Conservation (phyloP, 441 rosid species). For the Brassica balearica region DNA sequence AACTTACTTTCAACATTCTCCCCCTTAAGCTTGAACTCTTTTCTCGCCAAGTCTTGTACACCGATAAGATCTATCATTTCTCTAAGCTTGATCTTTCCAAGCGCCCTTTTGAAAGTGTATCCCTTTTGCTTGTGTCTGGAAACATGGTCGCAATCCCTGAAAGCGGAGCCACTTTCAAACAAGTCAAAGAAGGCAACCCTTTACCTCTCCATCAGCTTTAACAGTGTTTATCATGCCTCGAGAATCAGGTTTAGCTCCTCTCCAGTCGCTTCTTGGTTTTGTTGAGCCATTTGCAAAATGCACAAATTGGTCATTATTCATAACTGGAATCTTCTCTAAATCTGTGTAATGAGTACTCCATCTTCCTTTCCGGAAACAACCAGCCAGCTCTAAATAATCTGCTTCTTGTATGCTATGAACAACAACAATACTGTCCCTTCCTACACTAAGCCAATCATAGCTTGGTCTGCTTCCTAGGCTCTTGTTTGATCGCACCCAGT, state of each 20-base stretch:
- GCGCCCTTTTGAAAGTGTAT: too few species aligned
- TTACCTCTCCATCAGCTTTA: conserved; percentile 92
- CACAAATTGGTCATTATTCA: conserved; percentile 88
- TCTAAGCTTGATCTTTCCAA: too few species aligned
- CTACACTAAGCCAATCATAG: conserved; percentile 92
- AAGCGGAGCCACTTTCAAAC: conserved; percentile 40
- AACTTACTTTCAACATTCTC: too few species aligned
- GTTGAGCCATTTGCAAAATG: conserved; percentile 46
- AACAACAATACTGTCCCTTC: conserved; percentile 89
- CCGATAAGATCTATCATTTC: too few species aligned
- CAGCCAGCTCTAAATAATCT: conserved; percentile 88
- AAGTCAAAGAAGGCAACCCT: conserved; percentile 85
- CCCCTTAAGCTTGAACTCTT: too few species aligned
- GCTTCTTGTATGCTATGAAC: conserved; percentile 93
- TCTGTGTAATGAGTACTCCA: conserved; percentile 81
- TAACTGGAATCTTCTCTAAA: conserved; percentile 83
- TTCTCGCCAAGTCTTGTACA: too few species aligned
- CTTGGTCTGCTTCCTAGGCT: conserved; percentile 88
- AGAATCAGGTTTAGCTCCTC: conserved; percentile 78
- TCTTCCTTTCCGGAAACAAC: conserved; percentile 95
- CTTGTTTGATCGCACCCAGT: conserved; percentile 95
- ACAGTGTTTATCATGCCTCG: conserved; percentile 83
- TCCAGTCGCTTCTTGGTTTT: conserved; percentile 99
- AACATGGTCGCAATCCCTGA: too few species aligned
- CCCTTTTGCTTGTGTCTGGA: too few species aligned